Base-by-base conservation (phyloP, 1,284 basidiomycete genomes). In the Cerrena zonata region DNA sequence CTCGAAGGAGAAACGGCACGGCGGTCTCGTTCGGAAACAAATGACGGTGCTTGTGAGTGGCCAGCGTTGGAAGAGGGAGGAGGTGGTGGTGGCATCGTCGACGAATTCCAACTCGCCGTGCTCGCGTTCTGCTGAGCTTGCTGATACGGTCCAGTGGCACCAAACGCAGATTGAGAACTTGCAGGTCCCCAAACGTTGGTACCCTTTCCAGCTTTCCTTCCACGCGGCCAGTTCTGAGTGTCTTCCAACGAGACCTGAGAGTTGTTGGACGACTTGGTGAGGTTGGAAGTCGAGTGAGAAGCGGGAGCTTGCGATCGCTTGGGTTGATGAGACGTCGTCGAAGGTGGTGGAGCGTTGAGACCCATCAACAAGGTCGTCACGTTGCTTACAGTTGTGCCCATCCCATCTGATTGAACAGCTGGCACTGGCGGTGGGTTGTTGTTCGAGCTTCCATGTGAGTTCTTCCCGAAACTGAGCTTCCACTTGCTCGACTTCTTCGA, bases 401-500 rank as follows among this genome's bases (percentile, higher is more conserved):
- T 79, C 52, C 65, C 30, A 39, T 54, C 56, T 4, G 55, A 46
- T 18, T 57, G 53, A 4, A 52, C 38, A 2, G 64, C 58, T 55
- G 79, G 82, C 48, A 78, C 77, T 12, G 70, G 63, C 5, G 75
- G 67, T 25, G 76, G 69, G 53, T 50, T 65, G 62, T 50, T 65
- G 67, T 55, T 58, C 45, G 52, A 50, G 43, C 51, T 49, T 23
- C 53, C 51, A 43, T 27, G 19, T 10, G 7, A 5, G 3, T 4
- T n/a, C 22, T 30, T 85, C 25, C 84, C 84, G 62, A 90, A 87
- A 49, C 79, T 73, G 49, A 88, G 73, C 63, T 86, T 89, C 87
- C 87, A 90, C 64, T 84, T 88, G 42, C 82, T 86, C 49, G 84
- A 70, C 71, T 89, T 90, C 77, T 89, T 90, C 47, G 71, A 73